Evolutionary conservation across 192 early-diverging fungal genomes (phyloP), one percentile per base, ranked within the genome.

Genomic region (Bifiguratus adelaidae): DNA sequence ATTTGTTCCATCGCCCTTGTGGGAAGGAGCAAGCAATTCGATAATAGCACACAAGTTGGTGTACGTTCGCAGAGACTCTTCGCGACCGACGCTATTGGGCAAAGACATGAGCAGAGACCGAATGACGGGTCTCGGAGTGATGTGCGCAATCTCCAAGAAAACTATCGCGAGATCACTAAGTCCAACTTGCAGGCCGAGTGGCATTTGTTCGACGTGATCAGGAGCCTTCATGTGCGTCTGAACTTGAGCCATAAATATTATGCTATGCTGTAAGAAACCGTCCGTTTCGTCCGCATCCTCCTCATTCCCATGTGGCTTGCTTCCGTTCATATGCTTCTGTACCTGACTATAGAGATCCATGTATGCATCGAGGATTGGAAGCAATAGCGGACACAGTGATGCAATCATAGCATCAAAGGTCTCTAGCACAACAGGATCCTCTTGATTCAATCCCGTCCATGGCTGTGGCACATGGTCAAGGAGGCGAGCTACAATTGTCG

Each of bases 381-480:
- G n/a, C n/a, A n/a, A n/a, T n/a, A n/a, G n/a, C n/a, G n/a, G n/a
- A n/a, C n/a, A n/a, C n/a, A n/a, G n/a, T n/a, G n/a, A n/a, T n/a
- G n/a, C n/a, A n/a, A n/a, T n/a, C n/a, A n/a, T n/a, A n/a, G n/a
- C n/a, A n/a, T n/a, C n/a, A n/a, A n/a, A n/a, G n/a, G n/a, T n/a
- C n/a, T n/a, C n/a, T n/a, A n/a, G n/a, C n/a, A n/a, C n/a, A n/a
- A n/a, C n/a, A n/a, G n/a, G n/a, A n/a, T n/a, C n/a, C n/a, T n/a
- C n/a, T n/a, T n/a, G n/a, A n/a, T n/a, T n/a, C n/a, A n/a, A n/a
- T n/a, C n/a, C n/a, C n/a, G n/a, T n/a, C n/a, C n/a, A n/a, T n/a
- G n/a, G n/a, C n/a, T 25, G 38, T 48, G 60, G 59, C 5, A 62
- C 53, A 23, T 66, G 66, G 16, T 62, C 56, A 1, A 67, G 27